Conservation (phyloP, 345 rosid species). For the Clarkia xantiana region DNA sequence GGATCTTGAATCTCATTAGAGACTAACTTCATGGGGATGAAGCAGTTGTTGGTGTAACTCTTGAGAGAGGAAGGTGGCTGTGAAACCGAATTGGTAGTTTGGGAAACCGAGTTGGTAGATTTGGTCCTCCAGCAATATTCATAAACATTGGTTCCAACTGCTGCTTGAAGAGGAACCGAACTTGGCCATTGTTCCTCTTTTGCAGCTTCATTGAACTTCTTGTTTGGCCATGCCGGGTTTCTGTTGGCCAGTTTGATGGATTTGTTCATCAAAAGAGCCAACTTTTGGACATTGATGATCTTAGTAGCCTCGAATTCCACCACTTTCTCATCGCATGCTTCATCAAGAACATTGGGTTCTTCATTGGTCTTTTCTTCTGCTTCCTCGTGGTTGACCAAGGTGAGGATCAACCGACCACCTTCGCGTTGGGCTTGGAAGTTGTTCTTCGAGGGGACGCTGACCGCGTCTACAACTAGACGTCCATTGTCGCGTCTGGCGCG, state of each 20-base stretch:
- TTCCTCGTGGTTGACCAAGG: constrained; percentile 18
- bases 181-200: constrained; percentile 10
- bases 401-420: constrained; percentile 77
- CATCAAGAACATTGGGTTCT: not conserved
- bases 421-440: constrained; percentile 65
- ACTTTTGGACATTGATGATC: constrained; percentile 32
- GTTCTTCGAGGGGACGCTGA: constrained; percentile 50
- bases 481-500: constrained; percentile 76
- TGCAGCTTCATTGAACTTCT: constrained; percentile 1
- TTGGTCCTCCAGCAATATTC: constrained; percentile 63
- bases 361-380: not conserved
- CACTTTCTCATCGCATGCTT: not conserved
- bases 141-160: constrained; percentile 42
- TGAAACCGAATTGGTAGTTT: constrained; percentile 3
- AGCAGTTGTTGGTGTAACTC: constrained; percentile 6
- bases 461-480: constrained; percentile 75
- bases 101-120: constrained; percentile 6
- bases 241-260: constrained; percentile 29
- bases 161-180: constrained; percentile 7
- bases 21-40: constrained; percentile 8
- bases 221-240: constrained; percentile 38
- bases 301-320: too few species aligned
- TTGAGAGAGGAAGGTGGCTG: constrained; percentile 5
- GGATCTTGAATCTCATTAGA: constrained; percentile 12
- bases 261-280: constrained; percentile 44